phyloP scores from a whole-genome alignment of 2,329 filamentous ascomycete genomes.

The Aspergillus viridinutans region DNA sequence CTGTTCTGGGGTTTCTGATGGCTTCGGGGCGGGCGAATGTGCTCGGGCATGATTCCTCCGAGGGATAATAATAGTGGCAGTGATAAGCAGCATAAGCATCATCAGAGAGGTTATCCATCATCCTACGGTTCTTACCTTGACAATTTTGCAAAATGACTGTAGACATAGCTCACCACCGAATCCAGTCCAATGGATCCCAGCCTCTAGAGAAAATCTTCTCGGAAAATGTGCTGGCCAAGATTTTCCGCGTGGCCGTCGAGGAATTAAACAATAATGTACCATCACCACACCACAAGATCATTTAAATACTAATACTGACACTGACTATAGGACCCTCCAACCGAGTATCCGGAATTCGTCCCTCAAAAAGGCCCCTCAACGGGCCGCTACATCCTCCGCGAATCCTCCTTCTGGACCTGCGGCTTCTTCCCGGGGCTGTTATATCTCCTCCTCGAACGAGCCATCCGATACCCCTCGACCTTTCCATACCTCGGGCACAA shows the following conservation, averaged over 20 bases:
- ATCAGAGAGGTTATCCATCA: neutral
- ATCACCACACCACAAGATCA: neutral
- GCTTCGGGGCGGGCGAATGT: neutral
- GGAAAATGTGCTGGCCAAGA: slow-evolving; percentile 13
- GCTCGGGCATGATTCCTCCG: neutral
- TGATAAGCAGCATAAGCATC: neutral
- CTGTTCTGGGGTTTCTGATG: neutral
- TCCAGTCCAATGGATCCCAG: neutral
- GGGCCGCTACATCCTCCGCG: slow-evolving; percentile 9
- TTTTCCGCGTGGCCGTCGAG: slow-evolving; percentile 9
- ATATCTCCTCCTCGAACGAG: slow-evolving; percentile 15
- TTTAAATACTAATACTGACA: neutral
- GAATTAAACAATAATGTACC: slow-evolving; percentile 5
- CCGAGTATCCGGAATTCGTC: slow-evolving; percentile 1
- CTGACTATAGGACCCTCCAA: slow-evolving; percentile 1
- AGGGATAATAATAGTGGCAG: neutral
- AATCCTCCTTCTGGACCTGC: slow-evolving; percentile 21
- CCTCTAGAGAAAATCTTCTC: slow-evolving; percentile 6
- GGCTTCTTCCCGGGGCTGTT: slow-evolving; percentile 20
- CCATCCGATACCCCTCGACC: slow-evolving; percentile 6
- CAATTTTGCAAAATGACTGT: neutral
- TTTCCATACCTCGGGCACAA: neutral
- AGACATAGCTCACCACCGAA: neutral
- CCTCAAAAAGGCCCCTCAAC: slow-evolving; percentile 6
- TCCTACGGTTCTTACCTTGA: neutral